Evolutionary conservation across 345 rosid genomes (phyloP).

Genomic region (Citrus medica): DNA sequence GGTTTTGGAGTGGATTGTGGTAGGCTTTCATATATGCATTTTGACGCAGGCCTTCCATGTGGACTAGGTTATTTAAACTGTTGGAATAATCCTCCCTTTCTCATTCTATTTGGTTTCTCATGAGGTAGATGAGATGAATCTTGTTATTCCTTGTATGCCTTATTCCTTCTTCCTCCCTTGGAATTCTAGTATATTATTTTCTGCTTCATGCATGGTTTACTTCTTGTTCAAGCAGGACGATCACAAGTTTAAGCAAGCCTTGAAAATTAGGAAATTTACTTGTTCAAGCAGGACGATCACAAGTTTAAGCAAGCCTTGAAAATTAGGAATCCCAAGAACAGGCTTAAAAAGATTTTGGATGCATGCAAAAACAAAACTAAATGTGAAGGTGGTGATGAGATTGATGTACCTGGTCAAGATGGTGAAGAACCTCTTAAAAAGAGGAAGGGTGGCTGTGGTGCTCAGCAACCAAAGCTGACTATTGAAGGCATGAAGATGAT

Average conservation of each 20-base stretch:
- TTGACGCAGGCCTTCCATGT: background rate
- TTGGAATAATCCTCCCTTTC: background rate
- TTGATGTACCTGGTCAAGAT: slow-evolving; percentile 60
- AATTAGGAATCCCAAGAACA: slow-evolving; percentile 88
- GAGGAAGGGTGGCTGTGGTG: slow-evolving; percentile 91
- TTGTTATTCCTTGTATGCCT: background rate
- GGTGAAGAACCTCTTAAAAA: slow-evolving; percentile 76
- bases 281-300: slow-evolving; percentile 73
- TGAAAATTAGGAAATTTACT: slow-evolving; percentile 80
- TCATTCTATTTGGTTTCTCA: background rate
- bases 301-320: slow-evolving; percentile 93
- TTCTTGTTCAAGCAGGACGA: slow-evolving; percentile 63
- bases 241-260: slow-evolving; percentile 90
- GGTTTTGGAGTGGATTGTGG: background rate
- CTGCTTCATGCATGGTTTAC: background rate
- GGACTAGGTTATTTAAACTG: background rate
- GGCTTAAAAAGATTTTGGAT: slow-evolving; percentile 84
- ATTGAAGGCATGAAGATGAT: slow-evolving; percentile 97
- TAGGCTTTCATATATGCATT: background rate
- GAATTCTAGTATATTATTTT: background rate
- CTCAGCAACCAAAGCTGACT: slow-evolving; percentile 83
- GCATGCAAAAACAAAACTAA: slow-evolving; percentile 85
- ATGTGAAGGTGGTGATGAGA: slow-evolving; percentile 88
- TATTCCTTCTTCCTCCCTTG: background rate
- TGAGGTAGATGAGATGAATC: background rate